A percentile compares a stretch with the other conserved stretches of the same genome.
Conservation (phyloP, 495 filamentous ascomycete genomes). For the Aeminium ludgeri region DNA sequence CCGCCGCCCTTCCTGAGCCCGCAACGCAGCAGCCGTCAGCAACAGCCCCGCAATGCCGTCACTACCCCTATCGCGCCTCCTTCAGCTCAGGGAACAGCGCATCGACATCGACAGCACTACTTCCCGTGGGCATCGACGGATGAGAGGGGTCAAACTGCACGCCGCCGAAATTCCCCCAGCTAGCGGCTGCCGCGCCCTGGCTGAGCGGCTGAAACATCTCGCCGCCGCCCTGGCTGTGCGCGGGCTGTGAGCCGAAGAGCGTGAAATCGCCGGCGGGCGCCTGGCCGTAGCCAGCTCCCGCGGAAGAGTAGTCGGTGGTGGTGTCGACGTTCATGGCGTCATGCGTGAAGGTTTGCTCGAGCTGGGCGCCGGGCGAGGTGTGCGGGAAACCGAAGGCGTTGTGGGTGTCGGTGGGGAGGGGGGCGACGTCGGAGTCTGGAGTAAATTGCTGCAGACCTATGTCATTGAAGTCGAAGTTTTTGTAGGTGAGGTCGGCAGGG, state of each 20-base stretch:
- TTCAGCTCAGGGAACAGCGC: constrained; percentile 16
- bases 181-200: constrained; percentile 9
- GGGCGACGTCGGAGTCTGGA: constrained; percentile 4
- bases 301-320: constrained; percentile 6
- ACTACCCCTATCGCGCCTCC: too few species aligned
- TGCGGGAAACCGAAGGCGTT: constrained; percentile 1
- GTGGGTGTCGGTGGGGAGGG: too few species aligned
- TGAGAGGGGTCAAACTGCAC: constrained; percentile 8
- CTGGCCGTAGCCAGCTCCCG: too few species aligned
- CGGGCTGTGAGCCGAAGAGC: constrained; percentile 8
- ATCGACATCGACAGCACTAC: constrained; percentile 15
- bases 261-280: constrained; percentile 16
- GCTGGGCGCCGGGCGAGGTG: constrained; percentile 14
- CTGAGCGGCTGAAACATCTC: constrained; percentile 12
- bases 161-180: constrained; percentile 14
- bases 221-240: neutral
- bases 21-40: too few species aligned
- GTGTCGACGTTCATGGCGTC: constrained; percentile 14
- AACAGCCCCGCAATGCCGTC: too few species aligned
- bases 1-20: too few species aligned
- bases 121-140: constrained; percentile 3
- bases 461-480: constrained; percentile 17
- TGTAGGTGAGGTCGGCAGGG: constrained; percentile 20
- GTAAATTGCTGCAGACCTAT: constrained; percentile 18
- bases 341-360: constrained; percentile 14